These are phyloP conservation scores for Quercus engelmannii DNA, from an alignment of 306 rosid genomes.

Conservation along the genomic window DNA sequence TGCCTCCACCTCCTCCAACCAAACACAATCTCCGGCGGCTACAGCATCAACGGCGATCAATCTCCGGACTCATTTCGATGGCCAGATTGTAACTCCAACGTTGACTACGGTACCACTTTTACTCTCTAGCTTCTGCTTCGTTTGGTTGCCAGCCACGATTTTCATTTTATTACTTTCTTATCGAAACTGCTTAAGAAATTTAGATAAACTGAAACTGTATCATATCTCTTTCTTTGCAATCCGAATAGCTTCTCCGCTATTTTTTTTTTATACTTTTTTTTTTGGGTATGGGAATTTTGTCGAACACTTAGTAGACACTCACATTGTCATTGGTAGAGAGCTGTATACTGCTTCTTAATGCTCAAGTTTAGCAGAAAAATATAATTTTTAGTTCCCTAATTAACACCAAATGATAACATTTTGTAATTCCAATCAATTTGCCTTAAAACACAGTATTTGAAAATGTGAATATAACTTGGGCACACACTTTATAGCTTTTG, in stretches of 20 bases:
- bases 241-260: not conserved
- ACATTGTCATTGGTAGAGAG: not conserved
- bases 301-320: not conserved
- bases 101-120: not conserved
- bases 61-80: not conserved
- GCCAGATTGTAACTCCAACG: not conserved
- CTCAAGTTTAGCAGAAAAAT: not conserved
- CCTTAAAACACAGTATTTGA: too few species aligned
- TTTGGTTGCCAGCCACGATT: not conserved
- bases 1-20: not conserved
- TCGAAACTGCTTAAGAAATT: too few species aligned
- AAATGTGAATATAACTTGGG: too few species aligned
- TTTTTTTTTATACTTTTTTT: not conserved
- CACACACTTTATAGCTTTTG: too few species aligned
- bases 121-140: not conserved
- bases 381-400: not conserved
- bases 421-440: too few species aligned
- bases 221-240: too few species aligned
- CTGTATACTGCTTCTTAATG: not conserved
- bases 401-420: not conserved
- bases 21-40: not conserved
- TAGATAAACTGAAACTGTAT: too few species aligned
- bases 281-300: not conserved
- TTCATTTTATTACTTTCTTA: not conserved
- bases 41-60: not conserved